Evolutionary conservation across 495 filamentous ascomycete genomes (phyloP).

Genomic region (Penicillium riverlandense): DNA sequence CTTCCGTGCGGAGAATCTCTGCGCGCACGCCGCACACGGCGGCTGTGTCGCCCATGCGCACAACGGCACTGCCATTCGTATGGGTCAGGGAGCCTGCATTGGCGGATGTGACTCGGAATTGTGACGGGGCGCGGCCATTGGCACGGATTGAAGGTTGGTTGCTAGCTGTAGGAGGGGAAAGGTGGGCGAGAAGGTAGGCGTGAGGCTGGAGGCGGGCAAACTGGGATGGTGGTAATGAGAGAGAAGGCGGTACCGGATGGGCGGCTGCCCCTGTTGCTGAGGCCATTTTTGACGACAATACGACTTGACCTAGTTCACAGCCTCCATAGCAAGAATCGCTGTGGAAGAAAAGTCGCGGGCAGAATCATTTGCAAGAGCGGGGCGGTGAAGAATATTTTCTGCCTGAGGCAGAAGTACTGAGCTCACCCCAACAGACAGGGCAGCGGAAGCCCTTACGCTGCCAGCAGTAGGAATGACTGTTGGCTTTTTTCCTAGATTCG

Average conservation of each 20-base stretch:
- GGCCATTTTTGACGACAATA: constrained; percentile 10
- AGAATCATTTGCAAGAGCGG: constrained; percentile 20
- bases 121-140: constrained; percentile 64
- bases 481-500: too few species aligned
- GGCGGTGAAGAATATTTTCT: too few species aligned
- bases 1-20: constrained; percentile 67
- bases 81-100: constrained; percentile 80
- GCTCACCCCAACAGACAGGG: too few species aligned
- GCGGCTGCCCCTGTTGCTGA: constrained; percentile 16
- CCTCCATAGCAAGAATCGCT: background rate
- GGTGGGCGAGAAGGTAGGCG: constrained; percentile 82
- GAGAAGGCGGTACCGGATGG: constrained; percentile 29
- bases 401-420: constrained; percentile 1
- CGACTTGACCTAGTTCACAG: background rate
- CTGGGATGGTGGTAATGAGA: constrained; percentile 70
- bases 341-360: constrained; percentile 22
- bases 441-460: too few species aligned
- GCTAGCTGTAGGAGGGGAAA: constrained; percentile 52
- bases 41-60: constrained; percentile 80
- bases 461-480: too few species aligned
- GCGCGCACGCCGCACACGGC: constrained; percentile 86
- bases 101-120: constrained; percentile 61
- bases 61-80: constrained; percentile 79
- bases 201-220: constrained; percentile 87
- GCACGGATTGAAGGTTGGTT: constrained; percentile 57